Base-by-base conservation (phyloP, 2,329 filamentous ascomycete genomes). In the Alternaria gaisen region DNA sequence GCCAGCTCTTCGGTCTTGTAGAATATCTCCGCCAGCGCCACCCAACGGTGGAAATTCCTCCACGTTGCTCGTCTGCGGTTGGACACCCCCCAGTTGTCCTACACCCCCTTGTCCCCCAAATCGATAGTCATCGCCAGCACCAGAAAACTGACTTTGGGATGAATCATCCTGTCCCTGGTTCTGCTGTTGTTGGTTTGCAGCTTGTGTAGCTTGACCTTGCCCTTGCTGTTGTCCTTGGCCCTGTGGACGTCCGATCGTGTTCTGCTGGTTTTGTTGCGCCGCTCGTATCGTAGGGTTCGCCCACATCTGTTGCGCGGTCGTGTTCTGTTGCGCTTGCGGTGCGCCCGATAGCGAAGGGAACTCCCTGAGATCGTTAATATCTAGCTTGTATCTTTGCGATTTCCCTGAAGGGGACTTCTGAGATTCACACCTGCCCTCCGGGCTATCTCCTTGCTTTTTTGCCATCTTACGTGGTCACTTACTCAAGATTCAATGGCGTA, bases 31-130 rank as follows among this genome's bases (percentile, higher is more conserved):
- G 20, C 79, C 76, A 56, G 83, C 83, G 48, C 85, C 83, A 53
- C 85, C 83, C 50, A 88, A 75, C n/a, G 87, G 85, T 60, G 86
- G 86, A 60, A 88, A 88, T 55, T 88, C 86, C 16, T 88, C 86
- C 48, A 86, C 85, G 67, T 83, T 86, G 64, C 83, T 83, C 26
- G 85, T 82, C 65, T 86, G 84, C 42, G 84, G 84, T 63, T 87
- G 85, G 40, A 76, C 77, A 41, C 80, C 78, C 22, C 80, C 80
- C 53, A 86, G 74, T 69, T 85, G 84, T 52, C 83, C 83, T 55
- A 83, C 83, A 38, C 85, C 83, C 48, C 80, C 80, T 71, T 86
- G 84, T 34, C 83, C 84, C 40, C 86, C 86, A 67, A 85, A 87
- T 38, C 86, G 82, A 67, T 86, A 87, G 62, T 87, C 85, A 70